phyloP scores from a whole-genome alignment of 2,329 filamentous ascomycete genomes.

The Stemphylium vesicarium region DNA sequence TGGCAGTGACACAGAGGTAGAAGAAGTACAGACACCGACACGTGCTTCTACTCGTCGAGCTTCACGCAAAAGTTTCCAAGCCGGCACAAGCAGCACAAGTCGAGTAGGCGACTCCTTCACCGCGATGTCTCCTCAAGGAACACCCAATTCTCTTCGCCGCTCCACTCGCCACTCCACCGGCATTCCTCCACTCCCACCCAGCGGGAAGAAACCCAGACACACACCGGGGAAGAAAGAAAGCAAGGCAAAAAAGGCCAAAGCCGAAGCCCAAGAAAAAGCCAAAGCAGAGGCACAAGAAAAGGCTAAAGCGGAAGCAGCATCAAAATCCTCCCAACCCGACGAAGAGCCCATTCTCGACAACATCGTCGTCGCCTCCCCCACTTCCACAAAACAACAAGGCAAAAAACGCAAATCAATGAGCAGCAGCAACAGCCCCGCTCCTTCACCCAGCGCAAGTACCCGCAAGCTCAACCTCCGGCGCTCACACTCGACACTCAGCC shows the following conservation, averaged over 20 bases:
- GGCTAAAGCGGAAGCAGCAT: conserved; percentile 11
- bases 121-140: conserved; percentile 23
- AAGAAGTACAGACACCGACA: conserved; percentile 24
- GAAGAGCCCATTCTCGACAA: conserved; percentile 49
- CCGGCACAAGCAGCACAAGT: conserved; percentile 34
- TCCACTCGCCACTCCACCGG: conserved; percentile 34
- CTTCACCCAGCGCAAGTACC: conserved; percentile 10
- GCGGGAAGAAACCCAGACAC: conserved; percentile 34
- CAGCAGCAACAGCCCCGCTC: conserved; percentile 5
- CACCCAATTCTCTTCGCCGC: conserved; percentile 31
- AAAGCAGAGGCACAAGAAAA: conserved; percentile 13
- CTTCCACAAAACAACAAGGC: background rate
- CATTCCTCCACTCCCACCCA: conserved; percentile 26
- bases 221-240: conserved; percentile 14
- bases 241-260: conserved; percentile 27
- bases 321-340: conserved; percentile 13
- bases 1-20: conserved; percentile 30
- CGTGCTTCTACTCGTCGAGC: background rate
- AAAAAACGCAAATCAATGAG: conserved; percentile 32
- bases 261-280: conserved; percentile 4
- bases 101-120: conserved; percentile 48
- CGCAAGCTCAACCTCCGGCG: conserved; percentile 34
- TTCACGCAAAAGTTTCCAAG: conserved; percentile 11
- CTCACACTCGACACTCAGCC: conserved; percentile 39
- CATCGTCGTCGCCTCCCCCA: conserved; percentile 46